Base-by-base conservation (phyloP, 108 stramenopile genomes). In the Stephanodiscus minutulus region DNA sequence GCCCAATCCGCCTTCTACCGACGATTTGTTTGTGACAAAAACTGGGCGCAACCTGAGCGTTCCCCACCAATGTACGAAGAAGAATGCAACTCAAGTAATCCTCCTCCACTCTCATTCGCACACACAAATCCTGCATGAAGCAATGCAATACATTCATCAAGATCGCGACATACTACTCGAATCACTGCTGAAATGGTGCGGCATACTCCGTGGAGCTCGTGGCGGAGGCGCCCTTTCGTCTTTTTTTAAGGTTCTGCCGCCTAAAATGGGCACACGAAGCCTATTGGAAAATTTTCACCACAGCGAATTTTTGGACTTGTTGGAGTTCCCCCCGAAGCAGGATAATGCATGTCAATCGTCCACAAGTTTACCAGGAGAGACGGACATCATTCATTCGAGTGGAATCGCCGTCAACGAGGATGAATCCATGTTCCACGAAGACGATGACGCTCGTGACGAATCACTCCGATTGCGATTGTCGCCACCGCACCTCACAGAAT, bases 141-240 rank as follows among this genome's bases (percentile, higher is more conserved):
- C 77, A 44, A 83, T 83, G 82, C 28, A 74, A 66, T 73, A 78
- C 41, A 79, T 83, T 53, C 82, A 83, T 33, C 24, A 62, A 74
- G 82, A 83, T 69, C 64, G 82, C 15, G 82, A 83, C 56, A 12
- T 83, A n/a, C 43, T 78, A 50, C 56, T 83, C 6, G 61, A 65
- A 36, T 53, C 77, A 41, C 47, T 83, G 39, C 54, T 83, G 28
- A 62, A 75, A 58, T 78, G 72, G 57, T 83, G 82, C 65, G 82
- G 82, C 12, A 63, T 83, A 18, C 48, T 83, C 20, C 54, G 58
- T 37, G 70, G 76, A 8, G 64, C 82, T 5, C 56, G 50, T n/a
- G 35, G 11, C 36, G 36, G 61, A n/a, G 76, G 68, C 25, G 24
- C 62, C 21, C 63, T 76, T 31, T 65, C 82, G 31, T 54, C 74